Evolutionary conservation across 805 yeast genomes (phyloP), one percentile per base, ranked within the genome.

Genomic region (Metschnikowia sp.): DNA sequence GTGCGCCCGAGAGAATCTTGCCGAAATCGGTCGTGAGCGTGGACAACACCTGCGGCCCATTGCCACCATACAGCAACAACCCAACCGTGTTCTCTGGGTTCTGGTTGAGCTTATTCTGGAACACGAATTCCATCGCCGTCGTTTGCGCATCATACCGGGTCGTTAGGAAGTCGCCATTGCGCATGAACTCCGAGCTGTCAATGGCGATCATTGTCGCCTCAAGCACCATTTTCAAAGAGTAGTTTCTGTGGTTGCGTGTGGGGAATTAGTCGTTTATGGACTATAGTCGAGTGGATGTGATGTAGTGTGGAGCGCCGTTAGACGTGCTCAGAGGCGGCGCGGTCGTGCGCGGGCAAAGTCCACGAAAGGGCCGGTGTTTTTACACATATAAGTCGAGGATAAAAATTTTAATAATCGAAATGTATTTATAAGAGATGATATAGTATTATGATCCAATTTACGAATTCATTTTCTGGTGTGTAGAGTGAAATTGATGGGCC

Each of bases 71-170:
- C 13, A 96, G 82, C 72, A 94, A 77, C 46, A 94, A 72, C 1
- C 98, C 99, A 32, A 92, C 96, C 1, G 96, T 86, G 68, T 81
- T 88, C 67, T 94, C 98, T 7, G 98, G 97, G 65, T 95, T 94
- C 43, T 90, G 74, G 62, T 85, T 84, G 52, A 88, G 81, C 69
- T 94, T 92, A 54, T 87, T 82, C 53, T 86, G 85, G 73, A 94
- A 95, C 39, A 94, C 82, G 57, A 83, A 75, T 57, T 89, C 94
- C 29, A 91, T 90, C 9, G 97, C 83, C 53, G 94, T 96, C 51
- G 87, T 74, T 68, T 94, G 97, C 1, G 98, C 97, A 54, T 87
- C 95, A 63, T 83, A 91, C 60, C 99, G 78, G 12, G 91, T 84
- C 13, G 95, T 82, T 33, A 87, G 78, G 61, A 84, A 94, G 66